Percentiles rank a stretch among this genome's conserved stretches.
Evolutionary conservation across 1,284 basidiomycete genomes (phyloP).

Genomic region (Apiotrichum montevideense): DNA sequence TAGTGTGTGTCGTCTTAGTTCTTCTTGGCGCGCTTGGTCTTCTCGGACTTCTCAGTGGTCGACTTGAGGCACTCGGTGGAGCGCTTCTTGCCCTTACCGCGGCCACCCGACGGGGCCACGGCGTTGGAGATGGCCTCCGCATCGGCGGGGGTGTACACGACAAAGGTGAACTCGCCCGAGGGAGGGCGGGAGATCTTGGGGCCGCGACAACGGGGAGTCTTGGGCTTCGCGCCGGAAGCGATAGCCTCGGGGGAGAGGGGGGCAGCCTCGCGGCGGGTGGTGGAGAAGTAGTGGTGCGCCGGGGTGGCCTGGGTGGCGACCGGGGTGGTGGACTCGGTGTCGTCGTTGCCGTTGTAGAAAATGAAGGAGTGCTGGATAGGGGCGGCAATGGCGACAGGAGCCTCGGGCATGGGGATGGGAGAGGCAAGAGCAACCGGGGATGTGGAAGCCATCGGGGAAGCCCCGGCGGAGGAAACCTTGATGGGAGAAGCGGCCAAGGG

Average conservation of each 20-base stretch:
- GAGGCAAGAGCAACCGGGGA: too few species aligned
- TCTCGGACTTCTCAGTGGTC: too few species aligned
- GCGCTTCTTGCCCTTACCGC: conserved; percentile 16
- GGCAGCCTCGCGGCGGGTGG: background rate
- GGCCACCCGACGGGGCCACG: conserved; percentile 40
- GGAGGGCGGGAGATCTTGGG: background rate
- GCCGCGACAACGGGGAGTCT: background rate
- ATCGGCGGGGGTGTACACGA: conserved; percentile 43
- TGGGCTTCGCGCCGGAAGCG: background rate
- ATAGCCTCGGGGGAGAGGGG: too few species aligned
- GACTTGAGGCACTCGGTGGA: too few species aligned
- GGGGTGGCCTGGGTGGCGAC: background rate
- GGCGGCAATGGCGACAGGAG: too few species aligned
- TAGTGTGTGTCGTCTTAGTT: too few species aligned
- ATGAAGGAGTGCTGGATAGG: too few species aligned
- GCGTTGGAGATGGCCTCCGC: conserved; percentile 38
- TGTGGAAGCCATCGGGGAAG: too few species aligned
- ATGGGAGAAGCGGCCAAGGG: too few species aligned
- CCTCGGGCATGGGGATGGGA: too few species aligned
- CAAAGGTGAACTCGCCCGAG: conserved; percentile 24
- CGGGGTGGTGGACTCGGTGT: background rate
- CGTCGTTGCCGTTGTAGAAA: background rate
- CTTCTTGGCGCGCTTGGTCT: too few species aligned
- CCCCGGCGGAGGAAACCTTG: too few species aligned
- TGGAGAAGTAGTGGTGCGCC: background rate